Conservation (phyloP, 1,284 basidiomycete genomes). For the Leccinum subrobustum region DNA sequence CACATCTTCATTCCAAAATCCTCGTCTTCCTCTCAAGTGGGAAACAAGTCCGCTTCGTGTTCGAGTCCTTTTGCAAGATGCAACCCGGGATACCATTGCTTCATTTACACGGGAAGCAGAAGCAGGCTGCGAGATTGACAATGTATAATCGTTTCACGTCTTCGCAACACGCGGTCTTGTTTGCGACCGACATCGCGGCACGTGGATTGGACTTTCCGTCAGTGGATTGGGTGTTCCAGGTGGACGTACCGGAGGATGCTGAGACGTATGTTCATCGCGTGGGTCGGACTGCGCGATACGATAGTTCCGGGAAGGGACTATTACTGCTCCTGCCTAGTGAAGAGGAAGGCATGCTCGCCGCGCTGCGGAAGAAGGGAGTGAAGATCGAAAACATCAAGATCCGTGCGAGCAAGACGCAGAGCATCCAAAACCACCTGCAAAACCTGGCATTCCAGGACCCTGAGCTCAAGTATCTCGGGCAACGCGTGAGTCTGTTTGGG, state of each 20-base stretch:
- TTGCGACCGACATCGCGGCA: constrained; percentile 98
- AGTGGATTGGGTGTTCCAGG: constrained; percentile 96
- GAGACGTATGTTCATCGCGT: constrained; percentile 98
- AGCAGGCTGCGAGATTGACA: constrained; percentile 84
- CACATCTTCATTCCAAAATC: constrained; percentile 88
- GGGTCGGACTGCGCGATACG: constrained; percentile 92
- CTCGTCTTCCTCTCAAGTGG: constrained; percentile 95
- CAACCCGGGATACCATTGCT: constrained; percentile 92
- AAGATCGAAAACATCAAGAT: constrained; percentile 87
- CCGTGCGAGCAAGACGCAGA: constrained; percentile 85
- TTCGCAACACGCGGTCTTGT: constrained; percentile 78
- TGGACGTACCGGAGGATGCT: constrained; percentile 98
- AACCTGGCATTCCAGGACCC: constrained; percentile 93
- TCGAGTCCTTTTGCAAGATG: constrained; percentile 93
- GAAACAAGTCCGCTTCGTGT: constrained; percentile 98
- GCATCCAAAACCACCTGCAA: constrained; percentile 87
- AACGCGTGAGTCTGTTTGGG: constrained; percentile 60
- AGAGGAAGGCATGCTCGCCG: constrained; percentile 83
- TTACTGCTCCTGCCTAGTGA: constrained; percentile 88
- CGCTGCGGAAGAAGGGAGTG: constrained; percentile 75
- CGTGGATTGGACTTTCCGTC: constrained; percentile 96
- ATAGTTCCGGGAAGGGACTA: constrained; percentile 86
- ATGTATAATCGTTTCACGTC: constrained; percentile 83
- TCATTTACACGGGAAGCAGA: constrained; percentile 96
- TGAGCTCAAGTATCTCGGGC: constrained; percentile 96